Evolutionary conservation across 768 basidiomycete genomes (phyloP), one percentile per base, ranked within the genome.

Genomic region (Tricholoma terreum): DNA sequence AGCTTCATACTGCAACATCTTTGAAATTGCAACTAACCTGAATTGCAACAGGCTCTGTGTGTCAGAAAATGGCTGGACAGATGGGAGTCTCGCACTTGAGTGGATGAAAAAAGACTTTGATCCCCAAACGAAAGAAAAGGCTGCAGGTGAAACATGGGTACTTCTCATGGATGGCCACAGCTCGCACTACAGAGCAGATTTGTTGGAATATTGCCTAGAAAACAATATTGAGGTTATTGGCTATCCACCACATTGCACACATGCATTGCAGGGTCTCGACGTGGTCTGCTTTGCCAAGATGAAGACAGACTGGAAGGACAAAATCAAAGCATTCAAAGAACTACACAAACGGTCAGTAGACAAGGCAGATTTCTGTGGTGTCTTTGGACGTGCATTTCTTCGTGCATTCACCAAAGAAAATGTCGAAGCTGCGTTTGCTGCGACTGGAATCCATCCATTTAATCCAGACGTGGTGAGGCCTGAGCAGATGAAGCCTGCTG

Each of bases 161-260:
- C 67, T 80, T 3, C 35, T 76, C 27, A 56, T 79, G 9, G 76
- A 80, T 66, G 73, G 79, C 1, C 79, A 80, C 52, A 69, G 61
- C 54, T 80, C 74, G 0, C 80, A 80, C 57, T 72, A 67, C 60
- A 69, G 64, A 0, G 52, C 56, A 11, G 60, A 65, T 6, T 63
- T 80, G 45, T 65, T 81, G 21, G 55, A 73, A 9, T 77, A 67
- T 65, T 65, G 69, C 0, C 9, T 22, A 4, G 60, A 58, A 45
- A 61, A 76, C 63, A 76, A 77, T 53, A 79, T 81, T 50, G 40
- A 58, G 3, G 54, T 79, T 11, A 58, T 75, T 14, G 70, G 68
- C 2, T 79, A 78, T 59, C 78, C 71, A n/a, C n/a, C n/a, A n/a
- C n/a, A n/a, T n/a, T n/a, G n/a, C n/a, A n/a, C n/a, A n/a, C n/a